Evolutionary conservation across 345 rosid genomes (phyloP), one percentile per base, ranked within the genome.

Genomic region (Microcos paniculata): DNA sequence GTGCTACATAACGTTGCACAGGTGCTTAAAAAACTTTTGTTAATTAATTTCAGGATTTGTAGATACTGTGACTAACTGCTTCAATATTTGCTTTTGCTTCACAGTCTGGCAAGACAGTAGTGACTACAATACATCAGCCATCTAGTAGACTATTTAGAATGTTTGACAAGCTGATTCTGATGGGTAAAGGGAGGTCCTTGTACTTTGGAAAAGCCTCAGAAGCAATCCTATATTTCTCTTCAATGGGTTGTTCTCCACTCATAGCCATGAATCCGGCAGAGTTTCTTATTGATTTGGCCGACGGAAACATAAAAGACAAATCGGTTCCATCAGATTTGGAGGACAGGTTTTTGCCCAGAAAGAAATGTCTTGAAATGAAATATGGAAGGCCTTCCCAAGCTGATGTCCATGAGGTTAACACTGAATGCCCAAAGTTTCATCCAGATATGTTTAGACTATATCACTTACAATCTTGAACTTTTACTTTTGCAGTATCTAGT

Each of bases 211-310:
- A 78, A 70, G 82, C 80, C 19, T 81, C 82, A 1, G 78, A 78
- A 24, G 82, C 82, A 21, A 81, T 81, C 80, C 38, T 14, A 19
- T 76, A 84, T 70, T 84, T 84, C 75, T 81, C 80, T 43, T 78
- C 77, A 15, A 78, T 81, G 53, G 82, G 87, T 9, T 78, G 76
- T 69, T 62, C 64, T 73, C 87, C 87, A 15, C 74, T 61, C 8
- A 69, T 84, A 19, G 69, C 79, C 40, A 78, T 84, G 81, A 84
- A 81, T 71, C 84, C 82, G 26, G 87, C 84, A 33, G 82, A 84
- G 49, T 84, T 81, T 65, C 80, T 81, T 4, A 56, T 76, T 63
- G 84, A 84, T 59, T 76, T 84, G 24, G 82, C 87, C 13, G 78
- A 78, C 57, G 87, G 84, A 16, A 76, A 83, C 26, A 19, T 78